Conservation (phyloP, 176 grass and related monocot species). For the Puccinellia tenuiflora region DNA sequence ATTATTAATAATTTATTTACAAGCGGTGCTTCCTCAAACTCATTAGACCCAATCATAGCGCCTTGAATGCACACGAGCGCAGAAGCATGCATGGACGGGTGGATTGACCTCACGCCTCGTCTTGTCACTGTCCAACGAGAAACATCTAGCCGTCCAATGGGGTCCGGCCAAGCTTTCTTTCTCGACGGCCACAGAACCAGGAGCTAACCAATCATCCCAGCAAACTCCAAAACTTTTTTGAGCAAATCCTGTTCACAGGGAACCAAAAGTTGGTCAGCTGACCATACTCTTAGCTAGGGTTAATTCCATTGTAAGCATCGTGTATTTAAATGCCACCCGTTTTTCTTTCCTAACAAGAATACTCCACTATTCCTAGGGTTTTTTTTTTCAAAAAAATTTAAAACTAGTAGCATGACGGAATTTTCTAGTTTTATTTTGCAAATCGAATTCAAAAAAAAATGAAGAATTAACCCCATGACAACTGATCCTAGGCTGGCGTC, state of each 20-base stretch:
- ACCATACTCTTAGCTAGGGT: too few species aligned
- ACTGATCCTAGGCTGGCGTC: too few species aligned
- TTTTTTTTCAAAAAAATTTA: too few species aligned
- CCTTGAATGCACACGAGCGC: conserved; percentile 26
- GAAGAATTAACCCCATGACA: too few species aligned
- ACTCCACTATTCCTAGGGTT: too few species aligned
- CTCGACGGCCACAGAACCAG: conserved; percentile 21
- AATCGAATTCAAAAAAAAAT: too few species aligned
- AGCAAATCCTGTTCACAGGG: not conserved
- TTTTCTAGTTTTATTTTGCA: too few species aligned
- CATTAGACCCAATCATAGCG: not conserved
- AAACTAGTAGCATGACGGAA: not conserved
- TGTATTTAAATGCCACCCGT: too few species aligned
- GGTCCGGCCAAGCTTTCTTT: conserved; percentile 5
- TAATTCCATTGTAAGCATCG: too few species aligned
- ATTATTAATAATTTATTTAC: too few species aligned
- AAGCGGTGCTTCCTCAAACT: not conserved
- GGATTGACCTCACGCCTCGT: not conserved
- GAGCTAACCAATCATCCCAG: not conserved
- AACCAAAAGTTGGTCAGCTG: not conserved
- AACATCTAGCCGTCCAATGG: conserved; percentile 22
- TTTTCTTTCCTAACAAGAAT: too few species aligned
- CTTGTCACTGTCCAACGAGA: not conserved
- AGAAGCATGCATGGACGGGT: not conserved
- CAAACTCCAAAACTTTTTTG: conserved; percentile 9